phyloP scores from a whole-genome alignment of 805 yeast species.

The Dipodascopsis uninucleata region DNA sequence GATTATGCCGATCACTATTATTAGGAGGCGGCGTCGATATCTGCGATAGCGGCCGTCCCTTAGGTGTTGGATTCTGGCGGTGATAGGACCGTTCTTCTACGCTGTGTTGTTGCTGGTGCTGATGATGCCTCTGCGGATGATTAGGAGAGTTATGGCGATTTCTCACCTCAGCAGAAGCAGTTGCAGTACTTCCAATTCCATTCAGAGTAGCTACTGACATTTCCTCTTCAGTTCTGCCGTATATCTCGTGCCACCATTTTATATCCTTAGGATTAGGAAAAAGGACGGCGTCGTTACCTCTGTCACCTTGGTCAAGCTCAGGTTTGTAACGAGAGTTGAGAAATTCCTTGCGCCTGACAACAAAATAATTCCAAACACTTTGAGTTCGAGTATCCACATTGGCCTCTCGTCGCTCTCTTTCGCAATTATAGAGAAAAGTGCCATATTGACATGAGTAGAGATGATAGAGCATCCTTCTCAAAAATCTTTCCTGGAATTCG shows the following conservation, averaged over 20 bases:
- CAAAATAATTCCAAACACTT: slow-evolving; percentile 92
- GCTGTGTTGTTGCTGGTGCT: slow-evolving; percentile 3
- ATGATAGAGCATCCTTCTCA: slow-evolving; percentile 81
- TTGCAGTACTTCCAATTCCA: slow-evolving; percentile 21
- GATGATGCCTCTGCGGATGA: slow-evolving; percentile 7
- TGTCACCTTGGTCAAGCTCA: slow-evolving; percentile 23
- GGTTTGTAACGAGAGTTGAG: slow-evolving; percentile 47
- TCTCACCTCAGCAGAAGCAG: slow-evolving; percentile 17
- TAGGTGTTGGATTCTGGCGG: not conserved
- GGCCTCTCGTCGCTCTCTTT: slow-evolving; percentile 53
- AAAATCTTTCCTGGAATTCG: slow-evolving; percentile 84
- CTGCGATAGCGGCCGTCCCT: slow-evolving; percentile 3
- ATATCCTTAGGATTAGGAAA: slow-evolving; percentile 60
- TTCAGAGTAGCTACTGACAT: slow-evolving; percentile 42
- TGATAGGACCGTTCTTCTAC: too few species aligned
- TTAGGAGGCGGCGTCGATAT: not conserved
- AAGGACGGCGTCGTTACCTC: slow-evolving; percentile 44
- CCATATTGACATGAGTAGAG: slow-evolving; percentile 94
- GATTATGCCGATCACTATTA: slow-evolving; percentile 5
- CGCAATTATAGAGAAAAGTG: slow-evolving; percentile 74
- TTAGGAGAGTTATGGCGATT: not conserved
- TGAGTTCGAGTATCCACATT: slow-evolving; percentile 51
- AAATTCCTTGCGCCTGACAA: slow-evolving; percentile 70
- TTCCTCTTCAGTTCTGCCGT: slow-evolving; percentile 70
- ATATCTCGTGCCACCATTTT: slow-evolving; percentile 88